Evolutionary conservation across 2,329 filamentous ascomycete genomes (phyloP).

Genomic region (Fusarium anthophilum): DNA sequence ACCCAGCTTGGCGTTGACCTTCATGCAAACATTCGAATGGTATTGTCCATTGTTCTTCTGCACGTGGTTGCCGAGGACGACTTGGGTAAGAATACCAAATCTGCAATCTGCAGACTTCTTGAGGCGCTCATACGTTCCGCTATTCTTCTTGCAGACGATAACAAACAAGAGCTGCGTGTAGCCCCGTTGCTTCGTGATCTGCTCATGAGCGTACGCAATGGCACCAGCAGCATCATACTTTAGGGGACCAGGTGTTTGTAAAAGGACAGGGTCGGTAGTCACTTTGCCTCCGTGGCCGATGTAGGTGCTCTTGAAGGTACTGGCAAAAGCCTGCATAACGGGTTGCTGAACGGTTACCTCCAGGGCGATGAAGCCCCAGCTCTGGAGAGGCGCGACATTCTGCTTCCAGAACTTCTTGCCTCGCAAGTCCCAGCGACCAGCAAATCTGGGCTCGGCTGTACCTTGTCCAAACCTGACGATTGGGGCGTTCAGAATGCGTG

Average conservation of each 20-base stretch:
- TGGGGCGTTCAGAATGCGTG: constrained; percentile 76
- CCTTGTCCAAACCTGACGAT: constrained; percentile 72
- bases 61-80: constrained; percentile 78
- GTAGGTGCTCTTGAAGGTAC: constrained; percentile 58
- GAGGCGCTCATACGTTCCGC: constrained; percentile 79
- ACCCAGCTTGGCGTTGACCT: constrained; percentile 95
- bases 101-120: constrained; percentile 92
- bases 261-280: constrained; percentile 47
- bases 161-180: constrained; percentile 83
- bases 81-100: constrained; percentile 84
- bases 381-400: constrained; percentile 70
- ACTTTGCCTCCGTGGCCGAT: constrained; percentile 61
- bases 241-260: constrained; percentile 43
- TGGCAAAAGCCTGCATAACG: constrained; percentile 45
- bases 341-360: constrained; percentile 60
- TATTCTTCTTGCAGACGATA: constrained; percentile 76
- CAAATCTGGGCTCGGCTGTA: constrained; percentile 67
- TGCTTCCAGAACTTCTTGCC: constrained; percentile 76
- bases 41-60: constrained; percentile 80
- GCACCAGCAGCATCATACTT: constrained; percentile 60
- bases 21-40: constrained; percentile 94
- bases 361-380: constrained; percentile 80
- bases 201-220: constrained; percentile 54
- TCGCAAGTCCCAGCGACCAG: constrained; percentile 88
- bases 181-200: constrained; percentile 62